phyloP scores from a whole-genome alignment of 257 asterid genomes.

The Solanum piurae region DNA sequence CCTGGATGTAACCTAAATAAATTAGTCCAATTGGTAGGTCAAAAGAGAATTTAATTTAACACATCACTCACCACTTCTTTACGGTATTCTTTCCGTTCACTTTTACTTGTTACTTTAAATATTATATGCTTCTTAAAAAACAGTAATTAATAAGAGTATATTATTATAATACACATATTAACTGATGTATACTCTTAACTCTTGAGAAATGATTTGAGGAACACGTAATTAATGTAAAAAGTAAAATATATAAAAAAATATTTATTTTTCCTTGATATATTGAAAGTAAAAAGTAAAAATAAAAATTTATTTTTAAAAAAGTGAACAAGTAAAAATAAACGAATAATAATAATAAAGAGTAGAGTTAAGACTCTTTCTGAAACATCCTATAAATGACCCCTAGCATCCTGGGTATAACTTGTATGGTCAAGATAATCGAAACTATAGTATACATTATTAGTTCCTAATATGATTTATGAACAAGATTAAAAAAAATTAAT shows the following conservation, averaged over 20 bases:
- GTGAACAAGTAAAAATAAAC: too few species aligned
- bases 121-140: not conserved
- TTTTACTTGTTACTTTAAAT: not conserved
- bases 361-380: not conserved
- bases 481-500: not conserved
- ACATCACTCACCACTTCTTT: not conserved
- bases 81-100: not conserved
- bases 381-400: not conserved
- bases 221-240: too few species aligned
- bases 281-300: too few species aligned
- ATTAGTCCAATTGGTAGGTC: not conserved
- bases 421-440: not conserved
- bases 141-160: too few species aligned
- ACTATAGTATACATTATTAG: not conserved
- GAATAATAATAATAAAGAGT: too few species aligned
- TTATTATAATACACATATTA: not conserved
- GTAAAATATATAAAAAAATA: not conserved
- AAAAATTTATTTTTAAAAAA: rapidly evolving
- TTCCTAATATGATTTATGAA: not conserved
- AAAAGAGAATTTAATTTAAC: not conserved
- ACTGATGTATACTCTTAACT: not conserved
- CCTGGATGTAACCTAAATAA: not conserved
- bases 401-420: not conserved
- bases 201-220: not conserved
- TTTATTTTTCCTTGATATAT: not conserved